Evolutionary conservation across 768 basidiomycete genomes (phyloP).

Genomic region (Austroboletus eburneus): DNA sequence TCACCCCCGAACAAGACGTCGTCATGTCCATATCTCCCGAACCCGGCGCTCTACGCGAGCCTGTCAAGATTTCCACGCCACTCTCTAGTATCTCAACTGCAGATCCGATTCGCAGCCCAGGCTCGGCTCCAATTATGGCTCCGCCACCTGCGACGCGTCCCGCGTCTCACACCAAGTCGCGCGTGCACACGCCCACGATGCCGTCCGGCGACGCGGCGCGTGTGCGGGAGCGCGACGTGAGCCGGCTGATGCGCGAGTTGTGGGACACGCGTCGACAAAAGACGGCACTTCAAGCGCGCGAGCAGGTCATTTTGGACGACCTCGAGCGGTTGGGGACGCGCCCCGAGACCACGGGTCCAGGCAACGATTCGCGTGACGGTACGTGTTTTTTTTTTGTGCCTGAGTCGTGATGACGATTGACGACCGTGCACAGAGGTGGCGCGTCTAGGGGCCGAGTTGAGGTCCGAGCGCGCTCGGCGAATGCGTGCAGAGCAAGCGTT

Average conservation of each 20-base stretch:
- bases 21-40: no score
- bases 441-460: conserved; percentile 34
- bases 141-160: no score
- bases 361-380: conserved; percentile 14
- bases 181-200: neutral
- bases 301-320: conserved; percentile 21
- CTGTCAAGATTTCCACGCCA: no score
- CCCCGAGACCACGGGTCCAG: neutral
- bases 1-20: no score
- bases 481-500: conserved; percentile 43
- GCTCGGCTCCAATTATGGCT: no score
- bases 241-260: conserved; percentile 24
- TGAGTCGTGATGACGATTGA: neutral
- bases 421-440: conserved; percentile 7
- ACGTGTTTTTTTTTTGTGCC: neutral
- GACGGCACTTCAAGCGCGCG: conserved; percentile 19
- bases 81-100: no score
- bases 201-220: neutral
- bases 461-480: conserved; percentile 34
- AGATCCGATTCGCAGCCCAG: no score
- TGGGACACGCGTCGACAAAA: conserved; percentile 26
- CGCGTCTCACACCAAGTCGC: neutral
- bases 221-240: neutral
- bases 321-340: conserved; percentile 17
- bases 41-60: no score